Evolutionary conservation across 2,329 filamentous ascomycete species (phyloP).

Genomic region (Diaporthe vaccinii): DNA sequence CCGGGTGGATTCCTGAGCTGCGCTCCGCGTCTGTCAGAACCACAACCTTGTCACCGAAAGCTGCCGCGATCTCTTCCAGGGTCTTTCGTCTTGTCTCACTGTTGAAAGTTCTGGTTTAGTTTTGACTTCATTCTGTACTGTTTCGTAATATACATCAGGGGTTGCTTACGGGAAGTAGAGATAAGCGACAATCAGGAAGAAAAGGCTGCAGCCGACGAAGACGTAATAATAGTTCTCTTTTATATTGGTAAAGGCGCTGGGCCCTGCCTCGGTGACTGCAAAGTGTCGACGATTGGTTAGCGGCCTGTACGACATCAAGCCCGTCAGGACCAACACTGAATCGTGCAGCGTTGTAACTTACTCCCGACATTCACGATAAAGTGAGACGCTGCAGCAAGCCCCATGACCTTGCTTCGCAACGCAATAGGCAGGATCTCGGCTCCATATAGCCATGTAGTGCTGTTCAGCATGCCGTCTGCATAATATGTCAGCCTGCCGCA

Average conservation of each 20-base stretch:
- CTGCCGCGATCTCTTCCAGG: conserved; percentile 62
- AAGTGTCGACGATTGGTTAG: too few relatives aligned
- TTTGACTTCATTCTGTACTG: too few relatives aligned
- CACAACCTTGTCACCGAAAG: conserved; percentile 62
- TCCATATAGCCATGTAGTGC: conserved; percentile 68
- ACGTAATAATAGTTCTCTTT: conserved; percentile 72
- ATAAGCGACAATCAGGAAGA: conserved; percentile 66
- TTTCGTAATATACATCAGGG: background rate
- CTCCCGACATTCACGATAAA: conserved; percentile 66
- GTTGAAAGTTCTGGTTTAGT: background rate
- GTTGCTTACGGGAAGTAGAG: conserved; percentile 62
- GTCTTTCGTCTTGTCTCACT: conserved; percentile 61
- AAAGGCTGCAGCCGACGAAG: conserved; percentile 65
- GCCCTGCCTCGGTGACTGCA: conserved; percentile 64
- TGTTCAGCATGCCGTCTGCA: conserved; percentile 65
- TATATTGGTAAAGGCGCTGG: conserved; percentile 68
- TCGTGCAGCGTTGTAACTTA: background rate
- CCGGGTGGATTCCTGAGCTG: background rate
- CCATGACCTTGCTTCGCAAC: conserved; percentile 68
- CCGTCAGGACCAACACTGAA: background rate
- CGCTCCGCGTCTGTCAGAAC: conserved; percentile 12
- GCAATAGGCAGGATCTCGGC: conserved; percentile 67
- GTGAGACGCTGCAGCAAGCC: conserved; percentile 65
- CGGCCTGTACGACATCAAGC: too few relatives aligned
- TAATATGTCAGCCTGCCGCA: background rate